Evolutionary conservation across 352 stramenopile species (phyloP).

Genomic region (Pythium dissotocum): DNA sequence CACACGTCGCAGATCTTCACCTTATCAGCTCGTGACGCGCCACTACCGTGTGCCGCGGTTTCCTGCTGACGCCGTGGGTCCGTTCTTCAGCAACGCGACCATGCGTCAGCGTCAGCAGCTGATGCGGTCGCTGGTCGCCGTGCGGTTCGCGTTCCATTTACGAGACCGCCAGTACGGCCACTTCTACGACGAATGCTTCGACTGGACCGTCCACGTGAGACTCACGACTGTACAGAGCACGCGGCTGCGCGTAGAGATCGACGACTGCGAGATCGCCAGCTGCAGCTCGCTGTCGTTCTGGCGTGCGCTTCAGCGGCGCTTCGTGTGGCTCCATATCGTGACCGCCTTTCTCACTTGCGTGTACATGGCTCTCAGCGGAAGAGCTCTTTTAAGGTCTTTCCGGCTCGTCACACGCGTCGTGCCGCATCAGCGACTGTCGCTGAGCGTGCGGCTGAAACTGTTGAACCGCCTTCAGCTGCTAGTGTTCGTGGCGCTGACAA

Average conservation of each 20-base stretch:
- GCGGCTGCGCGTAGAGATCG: conserved; percentile 52
- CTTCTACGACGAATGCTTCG: conserved; percentile 85
- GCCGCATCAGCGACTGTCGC: conserved; percentile 34
- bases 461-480: conserved; percentile 75
- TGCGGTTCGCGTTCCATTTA: conserved; percentile 60
- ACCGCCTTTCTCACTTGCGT: conserved; percentile 44
- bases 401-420: conserved; percentile 22
- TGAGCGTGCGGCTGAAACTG: conserved; percentile 58
- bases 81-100: conserved; percentile 50
- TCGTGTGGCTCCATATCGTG: conserved; percentile 78
- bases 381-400: conserved; percentile 56
- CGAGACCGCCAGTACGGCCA: conserved; percentile 72
- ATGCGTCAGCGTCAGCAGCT: conserved; percentile 43
- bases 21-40: conserved; percentile 19
- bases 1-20: conserved; percentile 4
- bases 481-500: conserved; percentile 45
- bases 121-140: conserved; percentile 42
- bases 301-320: conserved; percentile 54
- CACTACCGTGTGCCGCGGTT: conserved; percentile 50
- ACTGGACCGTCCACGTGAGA: conserved; percentile 67
- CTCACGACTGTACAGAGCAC: conserved; percentile 50
- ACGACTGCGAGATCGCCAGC: conserved; percentile 58
- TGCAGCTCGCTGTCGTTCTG: conserved; percentile 53
- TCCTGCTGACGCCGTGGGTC: conserved; percentile 39
- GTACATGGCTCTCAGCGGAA: conserved; percentile 67